Base-by-base conservation (phyloP, 2,329 filamentous ascomycete genomes). In the Talaromyces verruculosus region DNA sequence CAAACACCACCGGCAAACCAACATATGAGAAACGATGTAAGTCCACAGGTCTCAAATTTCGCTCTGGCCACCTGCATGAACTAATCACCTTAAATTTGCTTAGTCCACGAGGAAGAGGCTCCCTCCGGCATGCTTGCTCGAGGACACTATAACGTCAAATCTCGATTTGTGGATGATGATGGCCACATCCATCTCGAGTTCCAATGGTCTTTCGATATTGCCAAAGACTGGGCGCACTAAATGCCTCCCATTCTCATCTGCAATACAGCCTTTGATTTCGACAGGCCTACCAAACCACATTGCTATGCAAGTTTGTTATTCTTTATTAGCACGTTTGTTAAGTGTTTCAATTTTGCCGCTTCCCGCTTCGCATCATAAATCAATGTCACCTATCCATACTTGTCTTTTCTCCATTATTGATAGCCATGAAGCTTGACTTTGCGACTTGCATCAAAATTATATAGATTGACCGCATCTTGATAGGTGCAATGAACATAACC, bases 141-240 rank as follows among this genome's bases (percentile, higher is more conserved):
- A 68, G 95, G 93, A 69, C 89, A 93, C 81, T 99, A 99, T 85
- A 90, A 91, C 68, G 93, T 93, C 69, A 81, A 89, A 68, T 97
- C 93, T 71, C 92, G 88, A 80, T 99, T 99, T 78, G 87, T 97
- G 68, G 95, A 99, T 77, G 95, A 99, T 75, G 95, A 99, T 82
- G 90, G 95, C 79, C 89, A 92, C 80, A 89, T 86, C 69, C 93
- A 99, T 80, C 84, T 99, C 69, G 85, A 90, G 77, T 99, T 99
- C 79, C 91, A 96, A 74, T 99, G 95, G 95, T 88, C 89, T 68
- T 98, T 99, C 75, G 91, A 97, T 76, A 97, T 99, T 78, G 86
- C 90, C 81, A 99, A 98, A 87, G 92, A 97, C 78, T 98, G 95
- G 95, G 60, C 60, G 19, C 49, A 66, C 22, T 66, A 63, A 17